Conservation (phyloP, 2,329 filamentous ascomycete species). For the Bipolaris victoriae region DNA sequence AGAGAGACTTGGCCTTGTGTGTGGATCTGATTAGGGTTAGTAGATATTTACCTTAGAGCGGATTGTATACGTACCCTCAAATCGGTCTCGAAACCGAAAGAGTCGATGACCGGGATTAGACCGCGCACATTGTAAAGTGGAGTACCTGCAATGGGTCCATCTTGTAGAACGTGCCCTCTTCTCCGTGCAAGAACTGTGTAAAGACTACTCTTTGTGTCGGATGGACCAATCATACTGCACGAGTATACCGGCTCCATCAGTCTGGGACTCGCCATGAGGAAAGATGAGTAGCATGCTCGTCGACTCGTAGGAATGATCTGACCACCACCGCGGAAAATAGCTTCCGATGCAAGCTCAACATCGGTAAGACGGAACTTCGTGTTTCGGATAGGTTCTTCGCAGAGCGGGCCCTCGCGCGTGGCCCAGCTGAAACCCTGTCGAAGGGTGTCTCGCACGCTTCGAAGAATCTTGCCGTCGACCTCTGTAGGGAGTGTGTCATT, state of each 20-base stretch:
- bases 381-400: slow-evolving; percentile 98
- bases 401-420: slow-evolving; percentile 90
- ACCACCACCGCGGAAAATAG: slow-evolving; percentile 92
- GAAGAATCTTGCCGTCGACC: slow-evolving; percentile 89
- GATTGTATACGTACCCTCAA: slow-evolving; percentile 59
- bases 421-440: slow-evolving; percentile 98
- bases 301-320: slow-evolving; percentile 97
- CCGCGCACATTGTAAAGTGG: slow-evolving; percentile 91
- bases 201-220: slow-evolving; percentile 83
- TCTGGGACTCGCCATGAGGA: slow-evolving; percentile 94
- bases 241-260: slow-evolving; percentile 97
- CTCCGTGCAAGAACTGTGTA: slow-evolving; percentile 91
- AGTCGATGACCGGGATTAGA: slow-evolving; percentile 93
- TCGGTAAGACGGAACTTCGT: slow-evolving; percentile 97
- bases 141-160: slow-evolving; percentile 91
- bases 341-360: slow-evolving; percentile 81
- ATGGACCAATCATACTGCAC: slow-evolving; percentile 89
- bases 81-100: slow-evolving; percentile 97
- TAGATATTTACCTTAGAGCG: background rate
- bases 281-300: slow-evolving; percentile 91
- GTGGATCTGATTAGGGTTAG: slow-evolving; percentile 66
- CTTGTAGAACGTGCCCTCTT: slow-evolving; percentile 90
- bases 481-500: slow-evolving; percentile 95
- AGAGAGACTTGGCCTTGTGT: slow-evolving; percentile 92
- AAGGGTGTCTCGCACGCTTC: slow-evolving; percentile 87